Evolutionary conservation across 192 early-diverging fungal genomes (phyloP), one percentile per base, ranked within the genome.

Genomic region (Lobosporangium transversale): DNA sequence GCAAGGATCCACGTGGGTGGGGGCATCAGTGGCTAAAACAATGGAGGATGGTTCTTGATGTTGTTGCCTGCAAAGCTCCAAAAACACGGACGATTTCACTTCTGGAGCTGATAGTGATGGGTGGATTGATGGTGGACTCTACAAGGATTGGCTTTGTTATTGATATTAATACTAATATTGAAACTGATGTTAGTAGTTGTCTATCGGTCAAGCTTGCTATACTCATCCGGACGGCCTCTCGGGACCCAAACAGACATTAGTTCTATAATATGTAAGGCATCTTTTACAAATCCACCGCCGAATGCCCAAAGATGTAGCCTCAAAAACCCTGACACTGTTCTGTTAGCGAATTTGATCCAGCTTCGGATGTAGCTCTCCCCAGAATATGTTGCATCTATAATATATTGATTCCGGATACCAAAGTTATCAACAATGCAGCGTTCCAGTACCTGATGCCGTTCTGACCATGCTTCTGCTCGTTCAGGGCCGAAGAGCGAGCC

Each of bases 21-120:
- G 33, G 53, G 61, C 62, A 61, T 83, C 82, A 7, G 82, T 83
- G 8, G 82, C 82, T 37, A 83, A 53, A 62, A 65, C 80, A 9
- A 83, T 32, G 17, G 80, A 35, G 0, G 68, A 59, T 4, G 74
- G 66, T n/a, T 29, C 61, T 14, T 49, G 31, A 42, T 36, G 35
- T 1, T 49, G 36, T 24, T 27, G n/a, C 26, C 21, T 63, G 36
- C 61, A 63, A 17, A 17, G 21, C 4, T 53, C 36, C 5, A 63
- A 45, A 31, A 63, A 63, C 4, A 36, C 24, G 2, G 35, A n/a
- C n/a, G n/a, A 26, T 17, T 9, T 12, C 10, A 30, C 53, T 6
- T 45, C 4, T 3, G 0, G 24, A 6, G 47, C 21, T 17, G 11
- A n/a, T 15, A 27, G 57, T 6, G n/a, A n/a, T n/a, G n/a, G 48